Conservation (phyloP, 2,329 filamentous ascomycete genomes). For the Grosmannia serpens region DNA sequence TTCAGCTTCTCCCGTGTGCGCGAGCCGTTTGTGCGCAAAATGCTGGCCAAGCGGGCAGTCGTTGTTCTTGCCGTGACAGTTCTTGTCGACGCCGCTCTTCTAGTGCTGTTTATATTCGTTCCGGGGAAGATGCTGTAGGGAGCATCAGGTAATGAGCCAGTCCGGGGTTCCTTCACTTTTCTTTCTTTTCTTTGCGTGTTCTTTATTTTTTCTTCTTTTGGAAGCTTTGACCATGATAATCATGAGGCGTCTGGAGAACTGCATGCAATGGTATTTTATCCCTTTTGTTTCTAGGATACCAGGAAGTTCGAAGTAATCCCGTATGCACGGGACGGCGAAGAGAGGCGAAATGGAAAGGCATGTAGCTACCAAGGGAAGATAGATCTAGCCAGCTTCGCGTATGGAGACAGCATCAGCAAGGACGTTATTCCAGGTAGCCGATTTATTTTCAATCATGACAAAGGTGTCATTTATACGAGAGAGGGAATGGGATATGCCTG, state of each 20-base stretch:
- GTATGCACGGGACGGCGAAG: neutral
- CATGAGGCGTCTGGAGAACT: neutral
- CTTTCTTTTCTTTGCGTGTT: neutral
- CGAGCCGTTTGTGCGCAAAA: conserved; percentile 80
- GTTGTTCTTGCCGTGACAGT: conserved; percentile 70
- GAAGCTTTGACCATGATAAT: neutral
- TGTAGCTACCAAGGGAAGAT: neutral
- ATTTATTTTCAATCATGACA: neutral
- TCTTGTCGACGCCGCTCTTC: conserved; percentile 69
- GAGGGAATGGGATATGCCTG: neutral
- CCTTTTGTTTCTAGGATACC: conserved; percentile 10
- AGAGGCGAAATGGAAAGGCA: neutral
- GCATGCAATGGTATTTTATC: neutral
- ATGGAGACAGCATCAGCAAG: neutral
- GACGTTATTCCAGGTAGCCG: neutral
- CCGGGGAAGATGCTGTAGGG: conserved; percentile 68
- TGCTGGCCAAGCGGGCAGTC: conserved; percentile 71
- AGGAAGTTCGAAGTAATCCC: neutral
- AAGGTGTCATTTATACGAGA: neutral
- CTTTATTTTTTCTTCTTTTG: conserved; percentile 1
- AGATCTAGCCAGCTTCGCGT: neutral
- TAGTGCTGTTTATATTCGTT: conserved; percentile 86
- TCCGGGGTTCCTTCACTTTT: neutral
- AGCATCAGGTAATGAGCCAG: too few species aligned
- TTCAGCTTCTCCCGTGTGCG: conserved; percentile 81